Evolutionary conservation across 169 alveolate genomes (phyloP).

Genomic region (Theileria parva): DNA sequence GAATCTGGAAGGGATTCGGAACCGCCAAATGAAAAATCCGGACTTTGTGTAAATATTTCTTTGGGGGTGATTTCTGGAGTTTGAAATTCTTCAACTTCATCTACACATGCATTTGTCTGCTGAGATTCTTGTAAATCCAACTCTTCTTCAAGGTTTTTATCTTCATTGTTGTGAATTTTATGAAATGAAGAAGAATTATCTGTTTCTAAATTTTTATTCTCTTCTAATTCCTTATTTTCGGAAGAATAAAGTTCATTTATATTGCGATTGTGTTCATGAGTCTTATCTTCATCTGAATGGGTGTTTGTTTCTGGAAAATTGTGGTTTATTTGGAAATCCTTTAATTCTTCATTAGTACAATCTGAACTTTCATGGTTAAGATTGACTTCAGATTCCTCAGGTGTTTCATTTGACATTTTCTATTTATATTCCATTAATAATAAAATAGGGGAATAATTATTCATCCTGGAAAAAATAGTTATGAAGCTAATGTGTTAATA

Average conservation of each 20-base stretch:
- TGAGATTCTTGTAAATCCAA: too few relatives aligned
- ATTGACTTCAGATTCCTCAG: neutral
- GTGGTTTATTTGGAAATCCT: neutral
- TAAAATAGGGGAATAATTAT: neutral
- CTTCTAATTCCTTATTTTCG: neutral
- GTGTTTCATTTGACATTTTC: slow-evolving; percentile 12
- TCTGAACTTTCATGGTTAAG: neutral
- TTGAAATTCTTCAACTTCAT: too few relatives aligned
- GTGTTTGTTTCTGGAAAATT: neutral
- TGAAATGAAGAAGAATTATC: neutral
- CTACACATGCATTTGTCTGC: too few relatives aligned
- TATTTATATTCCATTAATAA: slow-evolving; percentile 8
- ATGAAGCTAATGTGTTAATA: neutral
- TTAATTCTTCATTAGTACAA: neutral
- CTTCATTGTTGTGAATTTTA: too few relatives aligned
- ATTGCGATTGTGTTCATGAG: neutral
- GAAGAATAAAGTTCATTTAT: neutral
- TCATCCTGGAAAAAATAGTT: neutral
- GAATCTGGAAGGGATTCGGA: too few relatives aligned
- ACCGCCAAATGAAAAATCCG: too few relatives aligned
- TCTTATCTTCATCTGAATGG: neutral
- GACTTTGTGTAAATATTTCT: too few relatives aligned
- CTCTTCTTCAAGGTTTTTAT: too few relatives aligned
- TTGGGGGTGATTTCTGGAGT: too few relatives aligned
- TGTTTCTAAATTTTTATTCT: neutral